Base-by-base conservation (phyloP, 73 alveolate species). In the Halteria grandinella region DNA sequence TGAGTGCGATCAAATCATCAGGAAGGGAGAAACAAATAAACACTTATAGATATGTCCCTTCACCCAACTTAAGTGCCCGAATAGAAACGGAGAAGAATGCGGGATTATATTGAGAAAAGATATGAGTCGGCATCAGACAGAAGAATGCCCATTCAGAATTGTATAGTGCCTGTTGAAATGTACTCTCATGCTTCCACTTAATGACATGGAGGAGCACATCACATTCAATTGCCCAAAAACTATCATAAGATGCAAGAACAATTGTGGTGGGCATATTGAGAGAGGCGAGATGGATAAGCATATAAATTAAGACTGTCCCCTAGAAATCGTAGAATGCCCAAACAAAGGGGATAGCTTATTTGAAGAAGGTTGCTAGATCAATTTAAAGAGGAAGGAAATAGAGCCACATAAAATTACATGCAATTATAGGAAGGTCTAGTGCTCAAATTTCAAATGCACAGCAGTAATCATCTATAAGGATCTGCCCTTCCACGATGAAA, bases 211-310 rank as follows among this genome's bases (percentile, higher is more conserved):
- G 8, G 81, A 72, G 40, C 95, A 87, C 69, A 63, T 87, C 20
- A 20, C 40, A 25, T 18, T 24, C 3, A 87, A 55, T 55, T 93
- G 98, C 78, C 82, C 87, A n/a, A 89, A 79, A 48, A 83, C 51
- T 34, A 48, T 53, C 39, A 64, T 93, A 0, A 23, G 43, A 20
- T 93, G 98, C 58, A 79, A 84, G 17, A 76, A 82, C 66, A 40
- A 55, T 24, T 93, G 98, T 52, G 95, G 94, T 7, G 55, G 53
- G 15, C 17, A 37, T n/a, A 31, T 93, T 0, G 93, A 86, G 69
- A 73, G 98, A 86, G 95, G 91, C 24, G 89, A 86, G 12, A 41
- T 81, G 63, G 84, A 81, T 40, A 79, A 53, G 43, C 98, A 93
- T 81, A n/a, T 93, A 3, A 36, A 48, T 12, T 53, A 73, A n/a